A percentile compares a stretch with the other conserved stretches of the same genome.
These are phyloP conservation scores for Falciphora oryzae DNA, from an alignment of 2,329 filamentous ascomycete species.

Conservation along the genomic window DNA sequence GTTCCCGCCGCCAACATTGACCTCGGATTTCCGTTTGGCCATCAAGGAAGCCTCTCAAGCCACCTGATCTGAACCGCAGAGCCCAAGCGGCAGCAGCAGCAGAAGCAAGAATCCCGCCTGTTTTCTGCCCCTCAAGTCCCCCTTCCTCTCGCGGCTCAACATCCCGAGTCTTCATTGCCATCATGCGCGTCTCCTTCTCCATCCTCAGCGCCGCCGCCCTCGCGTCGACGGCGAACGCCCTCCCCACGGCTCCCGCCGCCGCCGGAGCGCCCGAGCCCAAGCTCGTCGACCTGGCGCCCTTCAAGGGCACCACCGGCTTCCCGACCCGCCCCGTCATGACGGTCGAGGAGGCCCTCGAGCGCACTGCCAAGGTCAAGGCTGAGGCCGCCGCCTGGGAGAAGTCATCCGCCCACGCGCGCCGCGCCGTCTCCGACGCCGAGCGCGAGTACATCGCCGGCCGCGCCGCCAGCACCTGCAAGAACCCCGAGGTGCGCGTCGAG, in stretches of 20 bases:
- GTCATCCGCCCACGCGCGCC: background rate
- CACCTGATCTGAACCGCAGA: background rate
- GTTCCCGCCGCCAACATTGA: background rate
- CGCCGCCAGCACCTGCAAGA: conserved; percentile 5
- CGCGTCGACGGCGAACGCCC: background rate
- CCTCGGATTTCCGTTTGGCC: background rate
- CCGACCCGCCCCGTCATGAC: background rate
- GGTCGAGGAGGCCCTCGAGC: conserved; percentile 1
- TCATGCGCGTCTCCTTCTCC: conserved; percentile 1
- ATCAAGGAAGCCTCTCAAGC: conserved; percentile 3
- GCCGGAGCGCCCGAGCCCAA: background rate
- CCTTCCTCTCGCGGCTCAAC: background rate
- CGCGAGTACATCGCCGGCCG: background rate
- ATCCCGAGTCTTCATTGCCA: background rate
- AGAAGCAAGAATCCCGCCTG: background rate
- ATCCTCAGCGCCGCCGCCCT: conserved; percentile 4
- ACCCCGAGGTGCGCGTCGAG: conserved; percentile 8
- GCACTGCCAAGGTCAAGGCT: background rate
- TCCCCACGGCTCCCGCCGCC: background rate
- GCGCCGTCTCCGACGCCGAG: background rate
- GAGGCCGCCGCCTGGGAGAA: background rate
- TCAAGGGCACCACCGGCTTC: conserved; percentile 1
- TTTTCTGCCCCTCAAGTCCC: background rate
- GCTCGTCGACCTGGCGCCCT: background rate
- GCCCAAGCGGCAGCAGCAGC: background rate